Evolutionary conservation across 192 early-diverging fungal genomes (phyloP).

Genomic region (Podila epigama): DNA sequence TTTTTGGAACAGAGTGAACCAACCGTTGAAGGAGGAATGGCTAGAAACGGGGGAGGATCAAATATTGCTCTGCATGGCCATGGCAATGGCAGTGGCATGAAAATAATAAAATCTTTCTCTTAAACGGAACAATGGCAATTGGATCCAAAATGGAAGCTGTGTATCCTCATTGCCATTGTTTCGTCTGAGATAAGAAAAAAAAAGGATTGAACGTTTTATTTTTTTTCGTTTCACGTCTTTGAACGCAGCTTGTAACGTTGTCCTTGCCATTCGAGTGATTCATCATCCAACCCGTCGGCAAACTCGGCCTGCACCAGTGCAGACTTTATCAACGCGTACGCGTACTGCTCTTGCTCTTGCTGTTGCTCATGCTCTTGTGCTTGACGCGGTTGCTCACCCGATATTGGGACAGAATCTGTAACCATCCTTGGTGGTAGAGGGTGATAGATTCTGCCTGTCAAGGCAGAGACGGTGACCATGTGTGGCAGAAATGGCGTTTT

Average conservation of each 20-base stretch:
- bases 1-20: too few species aligned
- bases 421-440: conserved; percentile 12
- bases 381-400: not conserved
- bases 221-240: not conserved
- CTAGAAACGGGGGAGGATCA: too few species aligned
- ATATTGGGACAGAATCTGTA: not conserved
- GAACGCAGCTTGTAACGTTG: not conserved
- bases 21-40: too few species aligned
- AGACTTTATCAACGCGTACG: conserved; percentile 30
- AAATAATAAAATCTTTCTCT: too few species aligned
- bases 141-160: too few species aligned
- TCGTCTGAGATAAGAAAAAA: too few species aligned
- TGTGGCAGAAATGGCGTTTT: conserved; percentile 28
- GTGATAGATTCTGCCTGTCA: conserved; percentile 36
- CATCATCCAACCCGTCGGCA: conserved; percentile 14
- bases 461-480: conserved; percentile 11
- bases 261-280: conserved; percentile 25
- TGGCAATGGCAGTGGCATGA: too few species aligned
- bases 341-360: not conserved
- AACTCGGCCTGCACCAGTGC: conserved; percentile 31
- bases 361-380: not conserved
- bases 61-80: too few species aligned
- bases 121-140: too few species aligned
- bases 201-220: too few species aligned
- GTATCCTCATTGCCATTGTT: too few species aligned